Evolutionary conservation across 306 rosid genomes (phyloP).

Genomic region (Casuarina glauca): DNA sequence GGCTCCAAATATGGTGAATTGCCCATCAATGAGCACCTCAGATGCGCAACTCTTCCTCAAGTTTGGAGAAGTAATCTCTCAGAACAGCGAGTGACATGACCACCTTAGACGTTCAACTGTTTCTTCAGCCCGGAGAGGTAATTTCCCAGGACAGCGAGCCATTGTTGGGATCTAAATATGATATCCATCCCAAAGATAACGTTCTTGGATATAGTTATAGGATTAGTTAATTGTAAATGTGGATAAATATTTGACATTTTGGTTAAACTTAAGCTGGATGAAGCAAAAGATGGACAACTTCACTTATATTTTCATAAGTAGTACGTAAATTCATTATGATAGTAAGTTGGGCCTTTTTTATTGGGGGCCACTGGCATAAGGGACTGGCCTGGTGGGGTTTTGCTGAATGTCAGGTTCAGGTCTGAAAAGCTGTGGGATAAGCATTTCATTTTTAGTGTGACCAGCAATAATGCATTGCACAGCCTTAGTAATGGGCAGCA

Average conservation of each 20-base stretch:
- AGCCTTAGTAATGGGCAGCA: conserved; percentile 15
- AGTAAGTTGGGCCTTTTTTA: background rate
- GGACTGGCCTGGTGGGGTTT: conserved; percentile 1
- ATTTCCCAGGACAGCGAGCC: conserved; percentile 78
- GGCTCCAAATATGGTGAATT: conserved; percentile 69
- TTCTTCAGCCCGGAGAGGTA: conserved; percentile 90
- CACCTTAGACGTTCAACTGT: conserved; percentile 84
- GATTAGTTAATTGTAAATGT: conserved; percentile 31
- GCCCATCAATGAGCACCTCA: conserved; percentile 86
- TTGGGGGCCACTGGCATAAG: conserved; percentile 25
- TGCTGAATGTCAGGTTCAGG: conserved; percentile 3
- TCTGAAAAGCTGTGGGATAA: background rate
- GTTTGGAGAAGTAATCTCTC: conserved; percentile 94
- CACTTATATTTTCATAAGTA: conserved; percentile 6
- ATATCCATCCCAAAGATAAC: conserved; percentile 8
- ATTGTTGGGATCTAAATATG: conserved; percentile 16
- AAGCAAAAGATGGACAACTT: conserved; percentile 24
- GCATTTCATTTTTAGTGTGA: conserved; percentile 45
- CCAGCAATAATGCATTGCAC: conserved; percentile 51
- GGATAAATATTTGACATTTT: conserved; percentile 34
- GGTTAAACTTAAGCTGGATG: conserved; percentile 22
- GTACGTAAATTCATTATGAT: conserved; percentile 16
- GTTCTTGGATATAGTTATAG: conserved; percentile 5
- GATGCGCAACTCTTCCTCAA: conserved; percentile 89
- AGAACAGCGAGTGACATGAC: conserved; percentile 57